Evolutionary conservation across 2,329 filamentous ascomycete species (phyloP).

Genomic region (Madurella mycetomatis): DNA sequence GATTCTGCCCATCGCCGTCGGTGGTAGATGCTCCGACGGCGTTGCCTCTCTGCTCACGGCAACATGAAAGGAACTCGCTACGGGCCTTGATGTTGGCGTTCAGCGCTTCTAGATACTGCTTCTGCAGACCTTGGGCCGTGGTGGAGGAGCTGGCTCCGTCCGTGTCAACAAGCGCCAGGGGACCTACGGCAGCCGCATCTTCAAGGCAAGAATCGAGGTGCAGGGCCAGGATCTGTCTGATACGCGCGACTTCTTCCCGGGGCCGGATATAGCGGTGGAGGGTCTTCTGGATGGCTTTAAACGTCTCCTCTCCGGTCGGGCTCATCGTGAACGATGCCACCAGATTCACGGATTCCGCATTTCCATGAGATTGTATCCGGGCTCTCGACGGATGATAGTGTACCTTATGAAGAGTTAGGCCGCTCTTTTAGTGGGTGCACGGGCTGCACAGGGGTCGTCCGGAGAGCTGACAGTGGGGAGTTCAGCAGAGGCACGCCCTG

Average conservation of each 20-base stretch:
- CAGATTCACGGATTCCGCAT: too few species aligned
- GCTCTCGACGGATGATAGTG: neutral
- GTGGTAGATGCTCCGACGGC: neutral
- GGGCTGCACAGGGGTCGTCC: neutral
- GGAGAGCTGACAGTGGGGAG: neutral
- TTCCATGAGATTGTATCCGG: too few species aligned
- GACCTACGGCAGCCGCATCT: constrained; percentile 39
- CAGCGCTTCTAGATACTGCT: constrained; percentile 52
- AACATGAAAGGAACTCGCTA: constrained; percentile 41
- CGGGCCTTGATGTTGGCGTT: constrained; percentile 49
- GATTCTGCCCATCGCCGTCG: constrained; percentile 17
- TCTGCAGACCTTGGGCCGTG: constrained; percentile 45
- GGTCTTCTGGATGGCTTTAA: constrained; percentile 38
- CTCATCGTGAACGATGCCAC: constrained; percentile 20
- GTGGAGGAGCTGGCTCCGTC: constrained; percentile 25
- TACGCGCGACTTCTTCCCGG: constrained; percentile 53
- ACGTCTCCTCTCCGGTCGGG: constrained; percentile 30
- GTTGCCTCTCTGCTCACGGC: constrained; percentile 4
- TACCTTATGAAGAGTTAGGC: neutral
- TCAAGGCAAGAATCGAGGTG: constrained; percentile 48
- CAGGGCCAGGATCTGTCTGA: constrained; percentile 51
- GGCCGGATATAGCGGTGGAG: constrained; percentile 53
- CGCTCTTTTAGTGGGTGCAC: neutral
- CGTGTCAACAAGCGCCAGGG: constrained; percentile 46
- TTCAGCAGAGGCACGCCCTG: neutral